Evolutionary conservation across 768 basidiomycete genomes (phyloP).

Genomic region (Leccinellum rugosiceps): DNA sequence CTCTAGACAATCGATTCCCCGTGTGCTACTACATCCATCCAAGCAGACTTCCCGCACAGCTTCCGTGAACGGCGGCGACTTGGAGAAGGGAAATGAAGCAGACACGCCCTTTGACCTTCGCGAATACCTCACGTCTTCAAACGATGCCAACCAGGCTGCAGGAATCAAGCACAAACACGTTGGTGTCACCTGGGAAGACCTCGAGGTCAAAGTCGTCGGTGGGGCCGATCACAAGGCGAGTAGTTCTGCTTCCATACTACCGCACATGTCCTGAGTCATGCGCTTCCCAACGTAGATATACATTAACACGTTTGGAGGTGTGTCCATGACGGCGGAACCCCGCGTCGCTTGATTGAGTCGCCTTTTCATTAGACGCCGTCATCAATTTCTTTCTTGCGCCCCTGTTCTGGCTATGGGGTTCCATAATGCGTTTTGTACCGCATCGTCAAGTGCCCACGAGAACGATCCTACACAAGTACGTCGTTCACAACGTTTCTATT

Average conservation of each 20-base stretch:
- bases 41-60: conserved; percentile 22
- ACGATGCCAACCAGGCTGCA: conserved; percentile 60
- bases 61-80: conserved; percentile 30
- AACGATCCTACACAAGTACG: conserved; percentile 60
- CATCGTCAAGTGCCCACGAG: conserved; percentile 39
- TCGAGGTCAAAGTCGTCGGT: conserved; percentile 60
- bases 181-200: conserved; percentile 70
- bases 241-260: not conserved
- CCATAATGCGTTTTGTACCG: conserved; percentile 39
- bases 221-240: conserved; percentile 54
- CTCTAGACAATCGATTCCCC: conserved; percentile 11
- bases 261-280: not conserved
- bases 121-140: conserved; percentile 64
- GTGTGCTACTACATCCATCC: conserved; percentile 6
- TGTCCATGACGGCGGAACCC: conserved; percentile 17
- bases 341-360: not conserved
- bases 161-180: conserved; percentile 75
- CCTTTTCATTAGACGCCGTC: conserved; percentile 41
- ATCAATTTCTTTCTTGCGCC: conserved; percentile 53
- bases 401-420: conserved; percentile 44
- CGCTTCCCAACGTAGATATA: conserved; percentile 37
- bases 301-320: conserved; percentile 59
- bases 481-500: not conserved
- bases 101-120: conserved; percentile 54
- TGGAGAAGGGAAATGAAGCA: conserved; percentile 39